Conservation (phyloP, 1,139 yeast genomes). For the Kurtzmaniella quercitrusa region DNA sequence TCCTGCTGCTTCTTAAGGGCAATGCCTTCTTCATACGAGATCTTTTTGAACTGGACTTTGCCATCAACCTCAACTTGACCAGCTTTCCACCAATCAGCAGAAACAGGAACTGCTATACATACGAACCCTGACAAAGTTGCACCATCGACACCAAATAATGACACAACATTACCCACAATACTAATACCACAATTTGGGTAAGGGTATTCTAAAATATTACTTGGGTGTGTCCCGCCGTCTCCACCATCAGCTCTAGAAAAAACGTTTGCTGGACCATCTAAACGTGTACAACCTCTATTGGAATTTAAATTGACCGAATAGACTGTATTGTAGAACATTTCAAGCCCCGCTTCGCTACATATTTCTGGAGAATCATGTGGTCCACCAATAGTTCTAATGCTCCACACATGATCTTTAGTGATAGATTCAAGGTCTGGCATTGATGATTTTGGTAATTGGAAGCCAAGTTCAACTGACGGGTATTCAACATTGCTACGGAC, state of each 20-base stretch:
- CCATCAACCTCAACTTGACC: slow-evolving; percentile 30
- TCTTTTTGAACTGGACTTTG: slow-evolving; percentile 18
- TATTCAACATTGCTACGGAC: background rate
- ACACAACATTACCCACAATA: slow-evolving; percentile 27
- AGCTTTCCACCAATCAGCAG: slow-evolving; percentile 31
- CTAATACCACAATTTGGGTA: slow-evolving; percentile 33
- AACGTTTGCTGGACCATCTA: slow-evolving; percentile 28
- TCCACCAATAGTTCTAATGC: slow-evolving; percentile 26
- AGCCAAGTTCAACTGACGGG: slow-evolving; percentile 13
- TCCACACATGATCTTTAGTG: slow-evolving; percentile 16
- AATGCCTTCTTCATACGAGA: slow-evolving; percentile 23
- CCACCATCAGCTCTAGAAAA: slow-evolving; percentile 26
- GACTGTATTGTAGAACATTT: slow-evolving; percentile 17
- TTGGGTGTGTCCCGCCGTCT: slow-evolving; percentile 36
- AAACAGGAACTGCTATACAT: slow-evolving; percentile 25
- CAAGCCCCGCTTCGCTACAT: slow-evolving; percentile 21
- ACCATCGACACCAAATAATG: slow-evolving; percentile 32
- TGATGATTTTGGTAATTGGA: slow-evolving; percentile 15
- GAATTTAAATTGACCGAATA: slow-evolving; percentile 30
- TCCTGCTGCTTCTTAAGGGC: slow-evolving; percentile 17
- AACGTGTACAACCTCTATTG: slow-evolving; percentile 30
- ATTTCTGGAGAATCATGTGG: slow-evolving; percentile 34
- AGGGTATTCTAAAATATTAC: slow-evolving; percentile 29
- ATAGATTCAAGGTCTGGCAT: slow-evolving; percentile 15
- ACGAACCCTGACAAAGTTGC: slow-evolving; percentile 32